A percentile compares a stretch with the other conserved stretches of the same genome.
Conservation (phyloP, 805 yeast genomes). For the Candida nemodendra region DNA sequence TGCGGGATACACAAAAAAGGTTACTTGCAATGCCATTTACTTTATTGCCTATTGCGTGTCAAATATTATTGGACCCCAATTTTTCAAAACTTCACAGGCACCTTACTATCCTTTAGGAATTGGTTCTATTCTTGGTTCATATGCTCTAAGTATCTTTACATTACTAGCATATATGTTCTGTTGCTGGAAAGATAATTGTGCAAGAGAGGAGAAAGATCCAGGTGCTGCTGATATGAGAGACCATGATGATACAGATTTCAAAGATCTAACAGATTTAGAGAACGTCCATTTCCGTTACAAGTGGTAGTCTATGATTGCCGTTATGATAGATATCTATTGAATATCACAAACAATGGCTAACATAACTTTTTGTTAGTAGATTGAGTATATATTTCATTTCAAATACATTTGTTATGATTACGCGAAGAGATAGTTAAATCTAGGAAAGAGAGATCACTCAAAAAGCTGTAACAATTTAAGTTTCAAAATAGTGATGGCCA, state of each 20-base stretch:
- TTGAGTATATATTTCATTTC: neutral
- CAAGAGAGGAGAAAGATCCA: slow-evolving; percentile 21
- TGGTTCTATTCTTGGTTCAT: slow-evolving; percentile 39
- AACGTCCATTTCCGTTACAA: slow-evolving; percentile 53
- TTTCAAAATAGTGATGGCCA: too few species aligned
- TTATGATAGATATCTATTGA: too few species aligned
- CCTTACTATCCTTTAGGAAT: slow-evolving; percentile 60
- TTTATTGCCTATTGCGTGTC: slow-evolving; percentile 69
- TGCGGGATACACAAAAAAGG: slow-evolving; percentile 75
- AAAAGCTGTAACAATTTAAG: too few species aligned
- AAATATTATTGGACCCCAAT: slow-evolving; percentile 71
- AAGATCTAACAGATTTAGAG: slow-evolving; percentile 52
- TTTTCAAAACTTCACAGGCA: slow-evolving; percentile 56
- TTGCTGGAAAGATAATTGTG: slow-evolving; percentile 20
- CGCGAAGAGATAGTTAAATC: too few species aligned
- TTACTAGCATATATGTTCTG: slow-evolving; percentile 31
- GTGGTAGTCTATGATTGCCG: slow-evolving; percentile 18
- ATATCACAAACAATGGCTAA: too few species aligned
- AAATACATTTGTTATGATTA: too few species aligned
- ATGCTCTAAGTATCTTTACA: slow-evolving; percentile 28
- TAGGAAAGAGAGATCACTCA: too few species aligned
- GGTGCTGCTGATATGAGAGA: slow-evolving; percentile 25
- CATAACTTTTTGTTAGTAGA: too few species aligned
- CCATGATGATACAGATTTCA: slow-evolving; percentile 43
- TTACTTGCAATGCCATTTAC: slow-evolving; percentile 55